Conservation (phyloP, 2,329 filamentous ascomycete species). For the Hymenoscyphus linearis region DNA sequence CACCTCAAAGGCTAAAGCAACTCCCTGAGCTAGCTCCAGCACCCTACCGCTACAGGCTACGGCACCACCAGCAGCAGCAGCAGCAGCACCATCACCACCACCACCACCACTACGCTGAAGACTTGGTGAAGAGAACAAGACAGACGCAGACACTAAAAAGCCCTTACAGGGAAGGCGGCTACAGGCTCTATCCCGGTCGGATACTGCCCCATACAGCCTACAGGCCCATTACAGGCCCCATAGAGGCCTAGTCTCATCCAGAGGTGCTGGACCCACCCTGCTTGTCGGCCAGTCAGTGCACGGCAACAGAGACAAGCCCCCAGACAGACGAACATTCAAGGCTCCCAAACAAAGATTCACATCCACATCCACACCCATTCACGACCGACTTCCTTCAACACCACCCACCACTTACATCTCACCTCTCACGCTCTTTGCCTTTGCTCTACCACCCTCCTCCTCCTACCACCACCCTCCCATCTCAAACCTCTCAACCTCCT, state of each 20-base stretch:
- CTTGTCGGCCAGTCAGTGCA: conserved; percentile 1
- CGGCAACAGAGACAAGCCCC: not conserved
- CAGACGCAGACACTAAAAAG: too few species aligned
- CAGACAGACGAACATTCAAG: not conserved
- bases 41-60: too few species aligned
- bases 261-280: not conserved
- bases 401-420: not conserved
- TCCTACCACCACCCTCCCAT: too few species aligned
- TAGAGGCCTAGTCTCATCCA: not conserved
- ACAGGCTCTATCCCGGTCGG: not conserved
- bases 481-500: too few species aligned
- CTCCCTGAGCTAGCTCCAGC: too few species aligned
- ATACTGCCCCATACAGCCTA: not conserved
- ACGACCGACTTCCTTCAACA: not conserved
- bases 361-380: conserved; percentile 2
- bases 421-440: not conserved
- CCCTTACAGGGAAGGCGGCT: not conserved
- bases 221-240: not conserved
- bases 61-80: too few species aligned
- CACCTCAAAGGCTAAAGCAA: too few species aligned
- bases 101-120: too few species aligned
- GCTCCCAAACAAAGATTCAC: conserved; percentile 12
- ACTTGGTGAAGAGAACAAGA: not conserved
- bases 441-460: not conserved
- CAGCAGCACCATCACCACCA: too few species aligned